Percentiles rank a stretch among this genome's conserved stretches.
phyloP scores from a whole-genome alignment of 495 filamentous ascomycete genomes.

The Hyaloscypha bicolor region DNA sequence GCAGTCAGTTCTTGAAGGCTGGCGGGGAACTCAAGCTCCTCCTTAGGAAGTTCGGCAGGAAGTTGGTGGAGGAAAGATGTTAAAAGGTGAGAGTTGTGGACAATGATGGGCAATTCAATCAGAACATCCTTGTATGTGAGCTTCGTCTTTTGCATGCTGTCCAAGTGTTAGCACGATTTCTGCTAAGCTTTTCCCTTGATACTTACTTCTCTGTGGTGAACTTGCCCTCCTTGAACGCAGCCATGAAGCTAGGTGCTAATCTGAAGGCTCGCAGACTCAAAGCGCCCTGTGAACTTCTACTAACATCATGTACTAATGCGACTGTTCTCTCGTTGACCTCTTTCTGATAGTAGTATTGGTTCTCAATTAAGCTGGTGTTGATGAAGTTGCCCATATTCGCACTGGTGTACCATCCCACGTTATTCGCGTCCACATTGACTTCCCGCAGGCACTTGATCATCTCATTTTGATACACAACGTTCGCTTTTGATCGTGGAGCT shows the following conservation, averaged over 20 bases:
- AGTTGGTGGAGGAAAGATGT: conserved; percentile 94
- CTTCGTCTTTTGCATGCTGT: conserved; percentile 85
- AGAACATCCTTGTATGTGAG: conserved; percentile 94
- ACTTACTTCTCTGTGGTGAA: conserved; percentile 92
- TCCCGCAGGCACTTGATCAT: conserved; percentile 96
- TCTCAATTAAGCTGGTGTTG: conserved; percentile 93
- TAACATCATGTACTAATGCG: conserved; percentile 93
- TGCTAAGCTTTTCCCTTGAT: not conserved
- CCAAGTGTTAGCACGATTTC: conserved; percentile 27
- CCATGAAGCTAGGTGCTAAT: conserved; percentile 85
- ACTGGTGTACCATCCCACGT: conserved; percentile 97
- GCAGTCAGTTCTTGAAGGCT: conserved; percentile 72
- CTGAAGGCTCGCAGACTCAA: conserved; percentile 89
- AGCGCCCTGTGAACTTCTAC: conserved; percentile 88
- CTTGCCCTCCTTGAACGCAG: conserved; percentile 92
- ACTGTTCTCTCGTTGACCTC: conserved; percentile 89
- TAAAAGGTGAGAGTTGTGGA: conserved; percentile 97
- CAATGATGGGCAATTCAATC: conserved; percentile 83
- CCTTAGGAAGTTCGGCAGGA: conserved; percentile 50
- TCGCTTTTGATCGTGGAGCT: conserved; percentile 89
- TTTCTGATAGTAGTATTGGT: conserved; percentile 95
- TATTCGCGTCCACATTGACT: conserved; percentile 98
- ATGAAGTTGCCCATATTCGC: conserved; percentile 99
- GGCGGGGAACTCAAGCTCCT: conserved; percentile 68
- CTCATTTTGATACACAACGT: conserved; percentile 86